Evolutionary conservation across 345 rosid genomes (phyloP).

Genomic region (Brassica nigra): DNA sequence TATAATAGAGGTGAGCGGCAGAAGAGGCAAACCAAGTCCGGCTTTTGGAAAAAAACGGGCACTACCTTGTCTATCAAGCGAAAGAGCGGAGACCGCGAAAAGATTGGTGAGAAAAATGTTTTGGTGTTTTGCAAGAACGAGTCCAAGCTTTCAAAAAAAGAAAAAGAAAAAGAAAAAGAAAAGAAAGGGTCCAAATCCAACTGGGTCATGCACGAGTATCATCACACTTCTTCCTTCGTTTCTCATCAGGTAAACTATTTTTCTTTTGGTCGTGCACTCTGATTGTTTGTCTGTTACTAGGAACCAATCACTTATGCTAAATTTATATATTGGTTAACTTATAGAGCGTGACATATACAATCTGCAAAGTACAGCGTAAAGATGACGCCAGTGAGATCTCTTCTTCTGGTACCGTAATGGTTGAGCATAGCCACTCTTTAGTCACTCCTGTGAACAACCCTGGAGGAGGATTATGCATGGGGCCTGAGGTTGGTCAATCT

Average conservation of each 20-base stretch:
- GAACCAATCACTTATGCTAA: neutral
- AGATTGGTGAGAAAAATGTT: slow-evolving; percentile 49
- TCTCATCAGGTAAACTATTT: neutral
- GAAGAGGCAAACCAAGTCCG: slow-evolving; percentile 38
- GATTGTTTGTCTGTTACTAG: too few species aligned
- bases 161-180: too few species aligned
- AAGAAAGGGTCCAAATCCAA: slow-evolving; percentile 13
- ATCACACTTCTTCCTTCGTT: neutral
- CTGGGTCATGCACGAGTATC: slow-evolving; percentile 46
- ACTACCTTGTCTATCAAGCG: slow-evolving; percentile 23
- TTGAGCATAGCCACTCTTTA: slow-evolving; percentile 4
- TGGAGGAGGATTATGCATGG: neutral
- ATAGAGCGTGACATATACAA: slow-evolving; percentile 30
- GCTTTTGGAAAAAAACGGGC: slow-evolving; percentile 64
- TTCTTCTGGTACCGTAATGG: neutral
- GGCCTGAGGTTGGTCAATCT: too few species aligned
- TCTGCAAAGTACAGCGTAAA: slow-evolving; percentile 45
- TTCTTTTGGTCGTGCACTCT: neutral
- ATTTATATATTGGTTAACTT: neutral
- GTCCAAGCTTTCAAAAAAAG: too few species aligned
- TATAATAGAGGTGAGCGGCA: slow-evolving; percentile 26
- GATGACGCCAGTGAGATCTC: neutral
- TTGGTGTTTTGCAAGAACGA: slow-evolving; percentile 41
- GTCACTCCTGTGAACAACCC: neutral
- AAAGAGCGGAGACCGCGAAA: neutral